Evolutionary conservation across 179 eudicot genomes (phyloP), one percentile per base, ranked within the genome.

Genomic region (Corrigiola litoralis): DNA sequence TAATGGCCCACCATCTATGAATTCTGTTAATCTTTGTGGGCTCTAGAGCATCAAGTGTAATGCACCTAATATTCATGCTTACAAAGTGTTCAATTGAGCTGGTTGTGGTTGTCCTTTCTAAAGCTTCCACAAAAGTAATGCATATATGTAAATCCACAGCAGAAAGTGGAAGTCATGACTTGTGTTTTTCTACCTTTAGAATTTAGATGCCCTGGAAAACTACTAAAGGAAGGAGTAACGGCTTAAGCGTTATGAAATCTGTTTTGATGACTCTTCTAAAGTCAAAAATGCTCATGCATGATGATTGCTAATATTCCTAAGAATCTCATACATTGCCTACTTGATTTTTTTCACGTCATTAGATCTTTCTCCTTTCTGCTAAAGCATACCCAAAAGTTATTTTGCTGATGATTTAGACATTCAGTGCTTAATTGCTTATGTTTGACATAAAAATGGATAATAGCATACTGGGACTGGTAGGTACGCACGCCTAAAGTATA

Each of bases 51-150:
- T 69, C 63, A 55, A 60, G 31, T 49, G 58, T 75, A 46, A 65
- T 72, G 58, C 61, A 65, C 74, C 71, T 72, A 71, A 54, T 42
- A 31, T 70, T 65, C 72, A 72, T 79, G 79, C 83, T 75, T 49
- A 40, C 74, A 72, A 79, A 72, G 79, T 73, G 76, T 56, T 71
- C 56, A 61, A 27, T 61, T 72, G 67, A 68, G 75, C 72, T 72
- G 77, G 54, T 72, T 69, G 52, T 69, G 70, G 66, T 73, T 79
- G 82, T 72, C 78, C 77, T 69, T 68, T 57, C 67, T 53, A 75
- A 75, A 67, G 53, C 61, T 46, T 67, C 49, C 14, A 25, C 55
- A 50, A 77, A 68, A 72, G 66, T 46, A 51, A 41, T 53, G 33
- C 50, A 29, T 58, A 50, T 70, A 69, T 58, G 49, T 49, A 37